A percentile compares a stretch with the other conserved stretches of the same genome.
Conservation (phyloP, 116 monocot genomes). For the Papilionanthe hybrid region DNA sequence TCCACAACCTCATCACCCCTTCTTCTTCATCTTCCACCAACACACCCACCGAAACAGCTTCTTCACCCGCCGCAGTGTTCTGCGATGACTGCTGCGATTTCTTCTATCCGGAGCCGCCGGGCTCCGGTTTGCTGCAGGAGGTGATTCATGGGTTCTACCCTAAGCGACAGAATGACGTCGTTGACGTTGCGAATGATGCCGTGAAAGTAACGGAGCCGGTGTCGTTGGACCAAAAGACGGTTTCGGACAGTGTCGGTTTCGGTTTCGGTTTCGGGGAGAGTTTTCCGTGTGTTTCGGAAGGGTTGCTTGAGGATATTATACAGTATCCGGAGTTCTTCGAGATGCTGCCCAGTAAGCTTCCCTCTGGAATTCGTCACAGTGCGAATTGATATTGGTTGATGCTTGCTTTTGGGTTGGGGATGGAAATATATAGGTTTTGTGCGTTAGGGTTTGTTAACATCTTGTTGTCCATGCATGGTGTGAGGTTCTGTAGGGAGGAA, state of each 20-base stretch:
- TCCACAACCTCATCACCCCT: no score
- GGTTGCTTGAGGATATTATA: conserved; percentile 76
- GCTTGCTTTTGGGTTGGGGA: background rate
- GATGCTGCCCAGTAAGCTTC: conserved; percentile 37
- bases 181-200: background rate
- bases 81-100: conserved; percentile 22
- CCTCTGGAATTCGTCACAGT: background rate
- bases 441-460: background rate
- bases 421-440: background rate
- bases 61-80: background rate
- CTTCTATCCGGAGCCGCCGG: conserved; percentile 34
- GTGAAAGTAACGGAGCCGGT: background rate
- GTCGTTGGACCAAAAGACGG: conserved; percentile 6
- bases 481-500: background rate
- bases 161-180: background rate
- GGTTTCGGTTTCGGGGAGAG: background rate
- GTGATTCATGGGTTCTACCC: conserved; percentile 44
- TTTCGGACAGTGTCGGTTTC: background rate
- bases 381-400: background rate
- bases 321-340: conserved; percentile 74
- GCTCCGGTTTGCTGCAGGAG: conserved; percentile 78
- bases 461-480: background rate
- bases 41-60: no score
- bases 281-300: conserved; percentile 57
- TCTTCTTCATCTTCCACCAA: no score